phyloP scores from a whole-genome alignment of 176 grass and related monocot genomes.

The Oropetium thomaeum region DNA sequence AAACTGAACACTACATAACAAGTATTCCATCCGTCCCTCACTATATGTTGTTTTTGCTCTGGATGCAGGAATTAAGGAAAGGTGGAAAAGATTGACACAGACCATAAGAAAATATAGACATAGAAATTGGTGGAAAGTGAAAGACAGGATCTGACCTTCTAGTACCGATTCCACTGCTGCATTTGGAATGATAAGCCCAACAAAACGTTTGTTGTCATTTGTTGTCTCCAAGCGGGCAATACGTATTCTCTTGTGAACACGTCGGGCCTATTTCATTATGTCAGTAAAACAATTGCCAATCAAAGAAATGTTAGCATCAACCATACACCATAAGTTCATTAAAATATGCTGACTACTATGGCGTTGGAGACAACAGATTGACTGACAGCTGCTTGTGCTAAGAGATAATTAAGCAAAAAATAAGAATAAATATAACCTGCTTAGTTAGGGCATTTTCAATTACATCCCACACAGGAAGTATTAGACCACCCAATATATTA shows the following conservation, averaged over 20 bases:
- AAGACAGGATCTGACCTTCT: slow-evolving; percentile 51
- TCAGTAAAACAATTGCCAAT: slow-evolving; percentile 27
- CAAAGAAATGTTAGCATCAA: slow-evolving; percentile 16
- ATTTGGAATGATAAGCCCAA: slow-evolving; percentile 91
- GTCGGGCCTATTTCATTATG: slow-evolving; percentile 48
- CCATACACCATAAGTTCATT: background rate
- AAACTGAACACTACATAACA: background rate
- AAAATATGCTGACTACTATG: background rate
- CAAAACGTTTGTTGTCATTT: slow-evolving; percentile 51
- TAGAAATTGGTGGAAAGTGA: background rate
- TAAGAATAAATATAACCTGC: slow-evolving; percentile 41
- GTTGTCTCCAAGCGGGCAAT: slow-evolving; percentile 76
- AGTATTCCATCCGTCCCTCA: too few species aligned
- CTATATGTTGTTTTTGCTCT: too few species aligned
- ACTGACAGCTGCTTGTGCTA: background rate
- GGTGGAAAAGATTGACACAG: too few species aligned
- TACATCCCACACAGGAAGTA: slow-evolving; percentile 84
- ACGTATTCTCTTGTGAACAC: slow-evolving; percentile 77
- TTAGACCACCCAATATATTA: slow-evolving; percentile 81
- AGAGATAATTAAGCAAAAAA: background rate
- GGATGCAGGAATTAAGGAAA: too few species aligned
- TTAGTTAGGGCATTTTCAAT: slow-evolving; percentile 81
- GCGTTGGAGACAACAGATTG: background rate
- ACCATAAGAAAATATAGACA: background rate
- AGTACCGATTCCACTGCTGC: slow-evolving; percentile 72